Evolutionary conservation across 2,329 filamentous ascomycete genomes (phyloP), one percentile per base, ranked within the genome.

Genomic region (Alternaria brassicicola): DNA sequence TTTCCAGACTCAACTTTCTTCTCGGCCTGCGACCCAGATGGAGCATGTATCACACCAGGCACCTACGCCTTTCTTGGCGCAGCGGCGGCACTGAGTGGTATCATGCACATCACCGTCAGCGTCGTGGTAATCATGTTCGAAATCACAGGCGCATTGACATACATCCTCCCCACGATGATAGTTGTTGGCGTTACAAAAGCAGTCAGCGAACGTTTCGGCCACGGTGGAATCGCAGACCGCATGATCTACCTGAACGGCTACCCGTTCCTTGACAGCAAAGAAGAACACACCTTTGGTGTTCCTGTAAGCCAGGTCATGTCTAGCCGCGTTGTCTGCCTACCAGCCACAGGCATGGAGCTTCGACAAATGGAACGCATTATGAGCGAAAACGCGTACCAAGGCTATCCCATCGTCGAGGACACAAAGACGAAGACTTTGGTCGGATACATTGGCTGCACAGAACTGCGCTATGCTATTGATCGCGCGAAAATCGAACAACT

Each of bases 61-160:
- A 98, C 95, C 1, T 99, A 99, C 73, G 95, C 95, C 6, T 96
- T 99, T 67, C 84, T 99, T 0, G 95, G 95, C 39, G 95, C 95
- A 5, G 95, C 89, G 0, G 94, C 95, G 2, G 92, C 95, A 0
- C 83, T 99, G 23, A 94, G 91, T 75, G 95, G 95, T 9, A 97
- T 98, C 72, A 99, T 98, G 94, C 95, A 98, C 77, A 91, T 99
- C 62, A 97, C 94, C 0, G 88, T 99, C 15, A 96, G 93, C 0
- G 93, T 99, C 9, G 94, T 97, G 2, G 95, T 99, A 71, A 99
- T 99, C 77, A 98, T 99, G 95, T 98, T 98, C 72, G 95, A 99
- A 78, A 85, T 99, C 47, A 99, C 95, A 0, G 95, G 95, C n/a
- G 95, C 95, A 6, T 81, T 98, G 59, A 97, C 93, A 2, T 99